Evolutionary conservation across 805 yeast genomes (phyloP).

Genomic region (Yamadazyma nakazawae): DNA sequence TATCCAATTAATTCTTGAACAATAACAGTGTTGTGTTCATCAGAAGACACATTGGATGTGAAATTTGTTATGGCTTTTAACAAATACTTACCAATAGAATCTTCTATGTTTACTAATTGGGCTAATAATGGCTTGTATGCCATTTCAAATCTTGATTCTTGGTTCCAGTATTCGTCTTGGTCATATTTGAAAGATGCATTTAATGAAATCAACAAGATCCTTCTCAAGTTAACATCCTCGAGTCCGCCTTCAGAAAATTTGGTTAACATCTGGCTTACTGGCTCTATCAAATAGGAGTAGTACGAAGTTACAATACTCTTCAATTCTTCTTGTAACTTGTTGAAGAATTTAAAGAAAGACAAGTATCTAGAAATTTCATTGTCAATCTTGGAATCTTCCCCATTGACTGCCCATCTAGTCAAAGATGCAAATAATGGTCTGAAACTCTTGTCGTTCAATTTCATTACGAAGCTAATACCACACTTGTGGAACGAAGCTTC

Average conservation of each 20-base stretch:
- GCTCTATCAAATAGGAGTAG: constrained; percentile 79
- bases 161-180: constrained; percentile 93
- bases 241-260: constrained; percentile 44
- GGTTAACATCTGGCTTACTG: constrained; percentile 55
- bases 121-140: constrained; percentile 58
- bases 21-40: constrained; percentile 68
- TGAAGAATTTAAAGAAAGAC: constrained; percentile 83
- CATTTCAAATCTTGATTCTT: constrained; percentile 76
- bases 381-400: constrained; percentile 60
- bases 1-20: constrained; percentile 34
- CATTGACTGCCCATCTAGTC: constrained; percentile 90
- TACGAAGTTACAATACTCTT: constrained; percentile 86
- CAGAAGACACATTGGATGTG: constrained; percentile 64
- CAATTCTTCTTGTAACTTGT: constrained; percentile 76
- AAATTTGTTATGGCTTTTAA: constrained; percentile 78
- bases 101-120: constrained; percentile 69
- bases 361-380: constrained; percentile 48
- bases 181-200: constrained; percentile 83
- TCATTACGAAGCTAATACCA: constrained; percentile 77
- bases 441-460: constrained; percentile 89
- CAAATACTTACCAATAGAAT: constrained; percentile 71
- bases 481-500: constrained; percentile 74
- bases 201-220: constrained; percentile 70
- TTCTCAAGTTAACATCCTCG: constrained; percentile 53
- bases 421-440: constrained; percentile 86